Evolutionary conservation across 2,329 filamentous ascomycete genomes (phyloP), one percentile per base, ranked within the genome.

Genomic region (Exophiala dermatitidis): DNA sequence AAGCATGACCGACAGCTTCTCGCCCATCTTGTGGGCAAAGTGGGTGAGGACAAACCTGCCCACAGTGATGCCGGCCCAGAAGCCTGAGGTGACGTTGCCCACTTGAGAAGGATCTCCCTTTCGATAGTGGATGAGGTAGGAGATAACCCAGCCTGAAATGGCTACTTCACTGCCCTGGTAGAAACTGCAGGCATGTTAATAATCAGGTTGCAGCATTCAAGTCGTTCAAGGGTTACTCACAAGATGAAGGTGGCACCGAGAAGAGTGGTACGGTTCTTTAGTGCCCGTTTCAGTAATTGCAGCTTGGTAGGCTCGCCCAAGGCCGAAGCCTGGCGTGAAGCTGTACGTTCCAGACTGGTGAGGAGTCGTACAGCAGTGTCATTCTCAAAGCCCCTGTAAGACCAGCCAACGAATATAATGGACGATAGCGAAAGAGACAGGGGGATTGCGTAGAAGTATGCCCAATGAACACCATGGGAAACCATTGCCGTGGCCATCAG

Each of bases 81-180:
- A 83, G n/a, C 56, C 56, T 1, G 59, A 56, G 1, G 86, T 89
- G 26, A 93, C 86, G 67, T 93, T 93, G 34, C 89, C 88, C 12
- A 93, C 86, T 2, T 77, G 75, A 0, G 78, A 74, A 4, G 86
- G 86, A 61, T 85, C 77, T 9, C 86, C 88, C 52, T 82, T 73
- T 36, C 88, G 83, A 58, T 82, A 79, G 46, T 79, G 78, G 68
- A 93, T 89, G 37, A 94, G 73, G 72, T 90, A 94, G 2, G 85
- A 89, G 57, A 91, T 89, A 46, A 91, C 84, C 89, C 88, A 94
- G 49, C 88, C 88, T 0, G 85, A 88, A 59, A 91, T 87, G 9
- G 83, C 84, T 10, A 94, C 88, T 69, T 94, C 88, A 34, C 86
- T 85, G 33, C 88, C 88, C 69, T 93, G 87, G 68, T 95, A 94